Conservation (phyloP, 2,329 filamentous ascomycete genomes). For the Pseudocercospora musae region DNA sequence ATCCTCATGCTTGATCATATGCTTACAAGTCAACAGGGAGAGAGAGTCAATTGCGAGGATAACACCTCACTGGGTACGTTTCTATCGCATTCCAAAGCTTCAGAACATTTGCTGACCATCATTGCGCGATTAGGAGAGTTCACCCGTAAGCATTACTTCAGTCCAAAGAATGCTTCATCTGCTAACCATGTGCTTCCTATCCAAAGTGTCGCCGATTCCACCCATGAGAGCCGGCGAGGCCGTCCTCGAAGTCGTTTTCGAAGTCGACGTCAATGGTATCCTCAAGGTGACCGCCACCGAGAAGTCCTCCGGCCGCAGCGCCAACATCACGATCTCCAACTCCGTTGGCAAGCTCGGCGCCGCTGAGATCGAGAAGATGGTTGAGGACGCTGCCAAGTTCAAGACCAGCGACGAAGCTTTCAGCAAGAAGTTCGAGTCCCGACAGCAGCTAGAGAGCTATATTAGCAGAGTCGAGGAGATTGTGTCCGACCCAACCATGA, state of each 20-base stretch:
- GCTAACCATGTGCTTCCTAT: slow-evolving; percentile 59
- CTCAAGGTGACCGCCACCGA: slow-evolving; percentile 98
- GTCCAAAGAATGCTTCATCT: slow-evolving; percentile 76
- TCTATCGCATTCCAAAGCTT: neutral
- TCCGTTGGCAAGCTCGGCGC: slow-evolving; percentile 97
- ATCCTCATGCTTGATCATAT: neutral
- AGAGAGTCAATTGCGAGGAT: slow-evolving; percentile 96
- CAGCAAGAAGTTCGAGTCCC: slow-evolving; percentile 98
- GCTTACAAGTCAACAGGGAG: neutral
- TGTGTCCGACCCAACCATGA: slow-evolving; percentile 91
- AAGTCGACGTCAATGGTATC: slow-evolving; percentile 96
- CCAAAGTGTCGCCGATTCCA: neutral
- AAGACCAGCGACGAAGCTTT: slow-evolving; percentile 97
- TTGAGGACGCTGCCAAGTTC: slow-evolving; percentile 96
- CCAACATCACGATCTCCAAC: slow-evolving; percentile 99
- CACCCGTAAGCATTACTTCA: no score
- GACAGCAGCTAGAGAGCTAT: slow-evolving; percentile 99
- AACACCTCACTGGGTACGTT: slow-evolving; percentile 76
- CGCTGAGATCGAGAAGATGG: slow-evolving; percentile 95
- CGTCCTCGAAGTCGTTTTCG: slow-evolving; percentile 95
- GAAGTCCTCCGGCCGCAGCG: slow-evolving; percentile 95
- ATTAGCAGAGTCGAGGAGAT: slow-evolving; percentile 99
- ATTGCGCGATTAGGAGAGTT: neutral
- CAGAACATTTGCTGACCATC: neutral
- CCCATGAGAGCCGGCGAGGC: slow-evolving; percentile 67